Evolutionary conservation across 179 eudicot genomes (phyloP).

Genomic region (Drosera spatulata): DNA sequence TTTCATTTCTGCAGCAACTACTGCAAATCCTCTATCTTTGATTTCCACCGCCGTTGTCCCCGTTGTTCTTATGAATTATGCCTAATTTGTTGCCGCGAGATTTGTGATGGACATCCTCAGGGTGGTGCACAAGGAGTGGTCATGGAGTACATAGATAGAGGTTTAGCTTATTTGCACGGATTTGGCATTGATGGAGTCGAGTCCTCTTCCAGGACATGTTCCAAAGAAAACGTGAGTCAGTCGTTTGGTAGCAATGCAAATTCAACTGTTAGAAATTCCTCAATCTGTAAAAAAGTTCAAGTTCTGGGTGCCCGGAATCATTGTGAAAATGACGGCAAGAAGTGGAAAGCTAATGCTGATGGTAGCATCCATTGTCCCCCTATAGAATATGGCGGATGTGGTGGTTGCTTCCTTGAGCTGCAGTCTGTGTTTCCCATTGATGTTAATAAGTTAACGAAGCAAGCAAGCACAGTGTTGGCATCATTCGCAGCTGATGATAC

Average conservation of each 20-base stretch:
- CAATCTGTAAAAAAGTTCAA: no score
- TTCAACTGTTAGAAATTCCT: no score
- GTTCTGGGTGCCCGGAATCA: no score
- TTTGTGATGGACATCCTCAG: slow-evolving; percentile 32
- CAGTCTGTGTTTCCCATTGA: slow-evolving; percentile 26
- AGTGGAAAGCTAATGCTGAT: slow-evolving; percentile 1
- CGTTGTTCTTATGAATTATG: slow-evolving; percentile 41
- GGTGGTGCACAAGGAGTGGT: slow-evolving; percentile 20
- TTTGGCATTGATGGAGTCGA: no score
- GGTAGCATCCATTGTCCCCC: slow-evolving; percentile 85
- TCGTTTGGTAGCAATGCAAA: no score
- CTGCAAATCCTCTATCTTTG: slow-evolving; percentile 44
- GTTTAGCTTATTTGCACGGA: slow-evolving; percentile 27
- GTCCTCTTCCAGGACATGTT: no score
- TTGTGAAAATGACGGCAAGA: not conserved
- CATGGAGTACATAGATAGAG: slow-evolving; percentile 8
- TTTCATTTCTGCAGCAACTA: slow-evolving; percentile 28
- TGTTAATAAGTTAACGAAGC: slow-evolving; percentile 38
- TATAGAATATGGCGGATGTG: slow-evolving; percentile 60
- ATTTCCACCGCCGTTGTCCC: slow-evolving; percentile 44
- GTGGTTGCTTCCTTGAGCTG: slow-evolving; percentile 38
- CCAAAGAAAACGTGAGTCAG: no score
- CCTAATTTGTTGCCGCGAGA: slow-evolving; percentile 44
- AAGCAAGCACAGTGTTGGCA: slow-evolving; percentile 30
- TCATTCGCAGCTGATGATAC: slow-evolving; percentile 9